These are phyloP conservation scores for Paspalum vaginatum DNA, from an alignment of 176 grass and related monocot species.

Conservation along the genomic window DNA sequence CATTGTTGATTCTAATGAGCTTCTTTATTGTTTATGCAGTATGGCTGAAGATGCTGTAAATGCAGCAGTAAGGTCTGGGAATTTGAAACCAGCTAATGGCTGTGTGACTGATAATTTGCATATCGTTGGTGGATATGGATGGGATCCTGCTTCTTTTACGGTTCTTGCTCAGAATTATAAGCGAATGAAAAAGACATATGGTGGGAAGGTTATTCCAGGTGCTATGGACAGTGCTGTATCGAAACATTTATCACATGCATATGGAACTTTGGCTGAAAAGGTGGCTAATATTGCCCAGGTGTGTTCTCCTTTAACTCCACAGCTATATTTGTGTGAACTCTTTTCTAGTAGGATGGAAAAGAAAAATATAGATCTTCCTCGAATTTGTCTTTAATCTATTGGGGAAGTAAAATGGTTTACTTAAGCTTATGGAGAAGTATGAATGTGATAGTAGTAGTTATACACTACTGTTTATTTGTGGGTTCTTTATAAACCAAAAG, in stretches of 20 bases:
- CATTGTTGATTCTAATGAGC: conserved; percentile 31
- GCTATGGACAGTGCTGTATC: conserved; percentile 84
- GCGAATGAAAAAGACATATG: conserved; percentile 79
- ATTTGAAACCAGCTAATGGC: conserved; percentile 75
- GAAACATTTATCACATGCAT: conserved; percentile 88
- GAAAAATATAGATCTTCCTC: background rate
- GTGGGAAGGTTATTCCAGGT: conserved; percentile 92
- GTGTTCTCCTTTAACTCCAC: background rate
- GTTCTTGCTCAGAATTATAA: conserved; percentile 81
- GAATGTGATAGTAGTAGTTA: background rate
- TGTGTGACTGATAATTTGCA: conserved; percentile 85
- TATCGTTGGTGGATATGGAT: conserved; percentile 86
- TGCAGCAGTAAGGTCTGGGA: conserved; percentile 76
- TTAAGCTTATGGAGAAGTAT: background rate
- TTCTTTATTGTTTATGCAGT: conserved; percentile 49
- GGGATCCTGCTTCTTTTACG: conserved; percentile 82
- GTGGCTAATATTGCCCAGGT: conserved; percentile 95
- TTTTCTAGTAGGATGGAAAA: background rate
- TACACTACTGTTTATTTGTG: background rate
- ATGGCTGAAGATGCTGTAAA: conserved; percentile 97
- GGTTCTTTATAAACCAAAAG: background rate
- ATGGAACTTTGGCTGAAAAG: conserved; percentile 80
- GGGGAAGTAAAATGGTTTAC: background rate
- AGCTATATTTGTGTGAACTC: background rate
- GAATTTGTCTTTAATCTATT: background rate